Base-by-base conservation (phyloP, 768 basidiomycete genomes). In the Amanita exitialis region DNA sequence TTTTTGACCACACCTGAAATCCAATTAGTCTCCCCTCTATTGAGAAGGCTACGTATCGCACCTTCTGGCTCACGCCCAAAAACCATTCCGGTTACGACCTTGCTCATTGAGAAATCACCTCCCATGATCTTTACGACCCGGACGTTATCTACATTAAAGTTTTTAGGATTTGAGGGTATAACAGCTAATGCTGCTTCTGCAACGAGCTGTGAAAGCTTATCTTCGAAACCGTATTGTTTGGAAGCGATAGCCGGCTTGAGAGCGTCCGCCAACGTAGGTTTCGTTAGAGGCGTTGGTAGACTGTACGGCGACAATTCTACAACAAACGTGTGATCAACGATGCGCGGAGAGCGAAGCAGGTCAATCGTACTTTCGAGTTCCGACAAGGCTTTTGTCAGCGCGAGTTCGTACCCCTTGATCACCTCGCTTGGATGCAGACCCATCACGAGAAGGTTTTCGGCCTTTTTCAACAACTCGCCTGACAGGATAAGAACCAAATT, bases 81-180 rank as follows among this genome's bases (percentile, higher is more conserved):
- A 0, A 99, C 96, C 96, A 99, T 99, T 46, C 96, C 96, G 56
- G 88, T 80, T 4, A 99, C 87, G 4, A 99, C 94, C 51, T 76
- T 80, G 67, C 92, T 95, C 20, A 74, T 78, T 3, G 81, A 66
- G n/a, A 99, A 69, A 59, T 78, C 87, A 28, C 96, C 90, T 51
- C 96, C 96, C 81, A 99, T 86, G 55, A 99, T 97, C 71, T 98
- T 99, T 60, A 99, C 96, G 21, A 99, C 95, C 8, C 96, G 83
- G 0, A 99, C 90, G 59, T 93, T 94, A 67, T 99, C 96, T 25
- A 98, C 93, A 67, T 96, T 97, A 79, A 98, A 99, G 66, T 90
- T 84, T 62, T 86, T 85, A 6, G 82, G 80, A 63, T 89, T 90
- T 1, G 74, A 64, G 3, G 92, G 90, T 93, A 98, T 96, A 58